Percentiles rank a stretch among this genome's conserved stretches.
Evolutionary conservation across 2,329 filamentous ascomycete species (phyloP).

Genomic region (Colletotrichum chrysophilum): DNA sequence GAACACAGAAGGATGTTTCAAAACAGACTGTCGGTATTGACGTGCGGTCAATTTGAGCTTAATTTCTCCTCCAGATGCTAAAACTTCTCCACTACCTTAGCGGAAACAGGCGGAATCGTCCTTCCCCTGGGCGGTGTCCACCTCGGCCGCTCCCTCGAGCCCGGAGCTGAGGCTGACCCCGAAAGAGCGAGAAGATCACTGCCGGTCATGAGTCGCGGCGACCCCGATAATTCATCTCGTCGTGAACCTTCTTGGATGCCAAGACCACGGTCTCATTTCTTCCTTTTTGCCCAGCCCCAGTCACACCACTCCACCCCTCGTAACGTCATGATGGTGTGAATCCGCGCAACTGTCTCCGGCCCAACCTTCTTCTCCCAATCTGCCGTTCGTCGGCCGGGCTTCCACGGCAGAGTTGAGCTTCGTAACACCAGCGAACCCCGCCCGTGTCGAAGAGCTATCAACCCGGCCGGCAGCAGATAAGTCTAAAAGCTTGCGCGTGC

Average conservation of each 20-base stretch:
- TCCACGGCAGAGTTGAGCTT: not conserved
- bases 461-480: not conserved
- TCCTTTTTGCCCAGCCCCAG: not conserved
- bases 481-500: not conserved
- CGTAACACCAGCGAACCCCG: not conserved
- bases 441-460: not conserved
- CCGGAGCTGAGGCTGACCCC: not conserved
- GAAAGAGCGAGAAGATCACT: not conserved
- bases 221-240: not conserved
- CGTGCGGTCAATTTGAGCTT: not conserved
- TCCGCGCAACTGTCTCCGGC: not conserved
- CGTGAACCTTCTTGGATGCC: not conserved
- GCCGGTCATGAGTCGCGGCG: constrained; percentile 12
- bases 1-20: not conserved
- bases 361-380: not conserved
- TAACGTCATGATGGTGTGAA: not conserved
- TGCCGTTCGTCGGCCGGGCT: not conserved
- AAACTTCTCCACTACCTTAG: not conserved
- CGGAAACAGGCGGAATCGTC: not conserved
- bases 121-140: not conserved
- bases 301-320: not conserved
- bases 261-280: not conserved
- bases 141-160: not conserved
- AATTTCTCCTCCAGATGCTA: not conserved
- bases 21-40: not conserved